Conservation (phyloP, 1,139 yeast species). For the Geotrichum siamense region DNA sequence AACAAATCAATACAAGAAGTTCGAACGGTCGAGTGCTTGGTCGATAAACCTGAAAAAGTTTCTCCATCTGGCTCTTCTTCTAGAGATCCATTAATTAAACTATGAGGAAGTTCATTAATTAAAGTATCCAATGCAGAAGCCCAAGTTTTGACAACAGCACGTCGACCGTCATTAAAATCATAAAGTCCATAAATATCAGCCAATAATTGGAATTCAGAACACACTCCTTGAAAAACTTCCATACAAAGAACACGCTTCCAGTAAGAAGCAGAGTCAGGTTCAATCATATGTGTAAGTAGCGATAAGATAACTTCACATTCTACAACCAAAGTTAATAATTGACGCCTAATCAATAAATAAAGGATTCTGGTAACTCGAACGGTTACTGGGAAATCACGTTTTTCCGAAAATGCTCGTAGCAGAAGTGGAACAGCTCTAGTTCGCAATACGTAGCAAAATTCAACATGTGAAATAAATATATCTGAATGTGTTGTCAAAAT, state of each 20-base stretch:
- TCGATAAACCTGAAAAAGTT: slow-evolving; percentile 24
- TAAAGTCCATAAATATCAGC: slow-evolving; percentile 51
- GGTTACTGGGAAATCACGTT: slow-evolving; percentile 53
- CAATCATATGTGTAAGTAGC: slow-evolving; percentile 58
- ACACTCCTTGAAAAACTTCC: slow-evolving; percentile 60
- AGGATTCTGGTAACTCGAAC: slow-evolving; percentile 71
- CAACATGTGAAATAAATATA: slow-evolving; percentile 53
- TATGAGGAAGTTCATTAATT: slow-evolving; percentile 25
- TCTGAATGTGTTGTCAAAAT: slow-evolving; percentile 50
- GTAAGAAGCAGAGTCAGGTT: slow-evolving; percentile 43
- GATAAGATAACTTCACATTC: slow-evolving; percentile 80
- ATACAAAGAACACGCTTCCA: slow-evolving; percentile 73
- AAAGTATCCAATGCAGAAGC: slow-evolving; percentile 40
- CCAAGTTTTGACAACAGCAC: slow-evolving; percentile 55
- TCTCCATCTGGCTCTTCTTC: slow-evolving; percentile 4
- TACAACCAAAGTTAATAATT: slow-evolving; percentile 53
- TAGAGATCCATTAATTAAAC: slow-evolving; percentile 24
- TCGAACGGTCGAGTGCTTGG: slow-evolving; percentile 40
- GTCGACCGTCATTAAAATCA: slow-evolving; percentile 52
- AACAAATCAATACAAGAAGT: slow-evolving; percentile 61
- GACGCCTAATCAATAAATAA: slow-evolving; percentile 52
- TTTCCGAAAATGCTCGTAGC: slow-evolving; percentile 56
- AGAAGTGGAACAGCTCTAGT: slow-evolving; percentile 67
- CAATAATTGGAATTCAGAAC: slow-evolving; percentile 49
- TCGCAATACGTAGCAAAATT: slow-evolving; percentile 58